Base-by-base conservation (phyloP, 345 rosid species). In the Anastatica hierochuntica region DNA sequence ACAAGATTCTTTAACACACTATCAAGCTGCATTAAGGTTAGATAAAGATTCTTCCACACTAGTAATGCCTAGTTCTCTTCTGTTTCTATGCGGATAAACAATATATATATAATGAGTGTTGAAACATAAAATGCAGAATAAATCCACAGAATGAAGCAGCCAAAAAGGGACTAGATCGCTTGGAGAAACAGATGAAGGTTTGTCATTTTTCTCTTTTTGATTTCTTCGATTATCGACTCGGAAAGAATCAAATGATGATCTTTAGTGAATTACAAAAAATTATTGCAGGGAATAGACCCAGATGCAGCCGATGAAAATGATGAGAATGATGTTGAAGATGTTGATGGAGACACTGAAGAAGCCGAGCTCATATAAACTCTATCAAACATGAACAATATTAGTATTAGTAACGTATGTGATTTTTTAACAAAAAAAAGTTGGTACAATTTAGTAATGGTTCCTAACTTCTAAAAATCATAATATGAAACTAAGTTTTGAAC, bases 161-260 rank as follows among this genome's bases (percentile, higher is more conserved):
- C 13, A 88, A 79, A 64, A 88, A 85, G 62, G 98, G 98, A n/a
- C 66, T 92, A 69, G 97, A 92, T 48, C 94, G 97, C 45, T 43
- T 92, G 69, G 98, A 92, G 73, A 92, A 85, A 61, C 97, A 74
- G 74, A 92, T 92, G 98, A 92, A 92, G 98, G 98, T 87, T 51
- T 36, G 75, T 49, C 49, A 31, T 40, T 50, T 41, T 18, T 8
- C 8, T 7, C 19, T 10, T 1, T 12, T 11, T 26, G 6, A 16
- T 1, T 31, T 12, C 21, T 18, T 19, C 4, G 18, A 14, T 21
- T 24, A 34, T 29, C 5, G 31, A 9, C 36, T 9, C 4, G 36
- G 5, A 23, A 19, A 15, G 20, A 21, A 53, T 10, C 31, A 8
- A 21, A 36, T 23, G 1, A 42, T 51, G 27, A 33, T 62, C 6